These are phyloP conservation scores for Verbascum thapsus DNA, from an alignment of 257 asterid species.

Conservation along the genomic window DNA sequence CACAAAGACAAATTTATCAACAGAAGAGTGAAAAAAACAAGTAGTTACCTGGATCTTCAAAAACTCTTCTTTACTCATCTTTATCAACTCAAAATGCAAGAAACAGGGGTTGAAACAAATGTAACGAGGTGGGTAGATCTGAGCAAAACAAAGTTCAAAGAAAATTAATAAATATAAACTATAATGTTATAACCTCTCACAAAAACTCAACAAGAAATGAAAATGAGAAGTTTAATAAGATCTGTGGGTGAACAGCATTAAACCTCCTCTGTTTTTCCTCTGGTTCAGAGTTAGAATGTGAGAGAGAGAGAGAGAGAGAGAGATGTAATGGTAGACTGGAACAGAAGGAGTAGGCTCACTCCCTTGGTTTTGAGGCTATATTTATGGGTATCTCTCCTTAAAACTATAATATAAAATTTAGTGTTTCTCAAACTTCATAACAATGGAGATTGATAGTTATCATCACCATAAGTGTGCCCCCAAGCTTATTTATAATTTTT, in stretches of 20 bases:
- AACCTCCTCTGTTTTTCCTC: constrained; percentile 53
- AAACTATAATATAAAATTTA: too few species aligned
- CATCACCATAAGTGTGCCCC: too few species aligned
- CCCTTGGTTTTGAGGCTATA: constrained; percentile 48
- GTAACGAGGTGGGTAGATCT: constrained; percentile 52
- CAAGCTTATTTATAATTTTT: background rate
- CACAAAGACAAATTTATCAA: background rate
- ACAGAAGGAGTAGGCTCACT: constrained; percentile 45
- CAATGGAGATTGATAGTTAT: constrained; percentile 20
- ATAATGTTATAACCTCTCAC: constrained; percentile 20
- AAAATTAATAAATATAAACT: constrained; percentile 15
- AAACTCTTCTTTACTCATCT: constrained; percentile 93
- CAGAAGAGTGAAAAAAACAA: constrained; percentile 28
- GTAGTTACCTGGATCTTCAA: constrained; percentile 87
- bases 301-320: constrained; percentile 32
- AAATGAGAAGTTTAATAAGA: constrained; percentile 40
- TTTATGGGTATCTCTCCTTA: constrained; percentile 34
- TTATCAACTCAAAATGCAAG: constrained; percentile 31
- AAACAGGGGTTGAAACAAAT: too few species aligned
- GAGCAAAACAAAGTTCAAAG: constrained; percentile 31
- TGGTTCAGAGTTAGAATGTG: constrained; percentile 64
- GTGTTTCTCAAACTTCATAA: constrained; percentile 29
- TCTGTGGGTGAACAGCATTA: constrained; percentile 61
- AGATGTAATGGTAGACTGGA: constrained; percentile 38
- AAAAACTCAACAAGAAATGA: constrained; percentile 23